These are phyloP conservation scores for Rhodotorula kratochvilovae DNA, from an alignment of 768 basidiomycete genomes.

Conservation along the genomic window DNA sequence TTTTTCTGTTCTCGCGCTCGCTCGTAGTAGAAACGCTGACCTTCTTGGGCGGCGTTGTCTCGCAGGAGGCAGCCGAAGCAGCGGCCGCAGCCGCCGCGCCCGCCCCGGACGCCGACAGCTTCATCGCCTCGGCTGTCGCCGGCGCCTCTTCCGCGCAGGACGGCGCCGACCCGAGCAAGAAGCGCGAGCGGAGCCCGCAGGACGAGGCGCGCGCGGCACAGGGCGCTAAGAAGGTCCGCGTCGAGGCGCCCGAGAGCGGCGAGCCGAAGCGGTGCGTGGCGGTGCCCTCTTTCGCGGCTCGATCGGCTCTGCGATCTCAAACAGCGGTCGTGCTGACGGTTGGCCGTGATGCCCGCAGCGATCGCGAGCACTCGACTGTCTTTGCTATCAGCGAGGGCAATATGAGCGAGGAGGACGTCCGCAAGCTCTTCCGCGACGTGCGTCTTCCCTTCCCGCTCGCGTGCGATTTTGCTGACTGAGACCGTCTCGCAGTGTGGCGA, in stretches of 20 bases:
- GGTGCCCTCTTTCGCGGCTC: no score
- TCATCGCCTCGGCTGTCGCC: slow-evolving; percentile 42
- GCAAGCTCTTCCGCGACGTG: slow-evolving; percentile 77
- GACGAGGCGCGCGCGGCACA: slow-evolving; percentile 1
- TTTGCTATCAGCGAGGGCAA: slow-evolving; percentile 70
- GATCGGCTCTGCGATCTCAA: no score
- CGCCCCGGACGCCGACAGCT: slow-evolving; percentile 20
- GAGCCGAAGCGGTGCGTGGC: slow-evolving; percentile 14
- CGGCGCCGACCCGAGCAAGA: slow-evolving; percentile 1
- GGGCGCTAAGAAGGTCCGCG: slow-evolving; percentile 42
- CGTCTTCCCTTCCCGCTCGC: slow-evolving; percentile 41
- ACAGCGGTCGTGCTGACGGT: background rate
- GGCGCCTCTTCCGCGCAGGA: slow-evolving; percentile 9
- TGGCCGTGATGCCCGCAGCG: slow-evolving; percentile 54
- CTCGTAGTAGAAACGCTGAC: background rate
- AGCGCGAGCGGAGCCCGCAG: slow-evolving; percentile 21
- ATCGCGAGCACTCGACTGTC: slow-evolving; percentile 90
- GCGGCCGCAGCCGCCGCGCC: slow-evolving; percentile 40
- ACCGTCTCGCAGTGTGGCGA: slow-evolving; percentile 65
- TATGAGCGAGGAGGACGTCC: slow-evolving; percentile 62
- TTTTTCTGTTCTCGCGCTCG: background rate
- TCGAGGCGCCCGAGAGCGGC: slow-evolving; percentile 8
- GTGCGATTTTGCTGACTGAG: background rate
- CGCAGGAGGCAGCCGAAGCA: slow-evolving; percentile 32
- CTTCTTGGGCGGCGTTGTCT: background rate